Evolutionary conservation across 2,329 filamentous ascomycete genomes (phyloP).

Genomic region (Monilinia laxa): DNA sequence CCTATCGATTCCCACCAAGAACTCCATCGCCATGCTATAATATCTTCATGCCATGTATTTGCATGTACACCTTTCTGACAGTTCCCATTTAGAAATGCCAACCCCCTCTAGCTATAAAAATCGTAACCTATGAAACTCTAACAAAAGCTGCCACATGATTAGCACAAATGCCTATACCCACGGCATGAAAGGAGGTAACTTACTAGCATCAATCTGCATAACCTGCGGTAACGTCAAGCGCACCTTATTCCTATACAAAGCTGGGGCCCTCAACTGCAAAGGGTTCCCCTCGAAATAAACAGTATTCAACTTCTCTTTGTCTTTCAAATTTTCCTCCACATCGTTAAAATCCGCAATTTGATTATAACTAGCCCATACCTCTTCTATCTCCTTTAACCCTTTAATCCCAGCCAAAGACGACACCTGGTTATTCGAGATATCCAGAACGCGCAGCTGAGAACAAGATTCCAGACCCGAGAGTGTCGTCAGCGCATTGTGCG

Average conservation of each 20-base stretch:
- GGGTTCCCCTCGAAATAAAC: constrained; percentile 98
- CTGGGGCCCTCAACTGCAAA: constrained; percentile 74
- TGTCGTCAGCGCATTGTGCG: constrained; percentile 83
- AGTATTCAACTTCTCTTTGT: constrained; percentile 78
- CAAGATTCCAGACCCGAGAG: constrained; percentile 69
- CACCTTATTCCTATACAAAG: constrained; percentile 92
- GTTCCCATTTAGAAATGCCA: background rate
- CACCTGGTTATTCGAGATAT: constrained; percentile 87
- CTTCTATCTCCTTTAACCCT: constrained; percentile 70
- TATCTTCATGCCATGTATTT: constrained; percentile 5
- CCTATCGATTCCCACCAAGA: constrained; percentile 17
- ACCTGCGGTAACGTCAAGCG: constrained; percentile 82
- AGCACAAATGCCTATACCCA: background rate
- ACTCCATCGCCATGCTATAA: constrained; percentile 32
- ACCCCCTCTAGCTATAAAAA: background rate
- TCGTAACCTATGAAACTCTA: constrained; percentile 36
- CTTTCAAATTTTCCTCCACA: constrained; percentile 72
- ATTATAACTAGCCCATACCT: constrained; percentile 94
- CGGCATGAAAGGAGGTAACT: constrained; percentile 46
- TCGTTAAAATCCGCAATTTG: constrained; percentile 76
- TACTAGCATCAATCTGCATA: constrained; percentile 94
- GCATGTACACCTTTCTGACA: background rate
- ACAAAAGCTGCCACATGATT: constrained; percentile 35
- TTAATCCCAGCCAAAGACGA: constrained; percentile 70
- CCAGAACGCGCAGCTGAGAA: constrained; percentile 70